These are phyloP conservation scores for Arabidopsis arenosa DNA, from an alignment of 345 rosid species.

Conservation along the genomic window DNA sequence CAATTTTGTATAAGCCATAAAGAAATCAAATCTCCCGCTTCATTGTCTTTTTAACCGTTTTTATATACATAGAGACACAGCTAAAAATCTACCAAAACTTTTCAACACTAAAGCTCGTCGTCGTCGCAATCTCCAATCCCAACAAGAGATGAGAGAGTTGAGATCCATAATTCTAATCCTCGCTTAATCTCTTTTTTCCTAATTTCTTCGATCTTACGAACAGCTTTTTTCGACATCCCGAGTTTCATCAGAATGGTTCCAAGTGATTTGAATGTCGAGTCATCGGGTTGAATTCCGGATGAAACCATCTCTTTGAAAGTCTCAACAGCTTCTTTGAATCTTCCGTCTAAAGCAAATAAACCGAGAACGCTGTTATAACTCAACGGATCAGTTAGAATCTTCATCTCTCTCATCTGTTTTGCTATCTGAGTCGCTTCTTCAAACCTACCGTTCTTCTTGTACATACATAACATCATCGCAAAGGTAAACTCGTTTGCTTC, in stretches of 20 bases:
- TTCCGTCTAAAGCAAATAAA: constrained; percentile 71
- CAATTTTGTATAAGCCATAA: constrained; percentile 4
- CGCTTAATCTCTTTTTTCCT: constrained; percentile 55
- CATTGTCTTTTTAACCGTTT: neutral
- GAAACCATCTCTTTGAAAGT: constrained; percentile 73
- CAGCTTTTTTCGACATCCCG: constrained; percentile 70
- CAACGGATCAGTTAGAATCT: constrained; percentile 62
- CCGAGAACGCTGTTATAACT: constrained; percentile 75
- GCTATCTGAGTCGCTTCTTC: constrained; percentile 74
- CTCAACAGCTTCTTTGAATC: constrained; percentile 64
- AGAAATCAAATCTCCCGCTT: constrained; percentile 16
- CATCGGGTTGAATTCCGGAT: constrained; percentile 60
- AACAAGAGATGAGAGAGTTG: constrained; percentile 60
- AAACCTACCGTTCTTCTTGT: constrained; percentile 72
- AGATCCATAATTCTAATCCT: constrained; percentile 64
- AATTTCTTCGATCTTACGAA: constrained; percentile 54
- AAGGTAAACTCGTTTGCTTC: constrained; percentile 80
- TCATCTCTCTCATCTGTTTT: constrained; percentile 65
- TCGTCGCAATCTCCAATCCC: constrained; percentile 28
- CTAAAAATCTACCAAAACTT: constrained; percentile 19
- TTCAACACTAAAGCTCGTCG: constrained; percentile 1
- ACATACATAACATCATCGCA: constrained; percentile 89
- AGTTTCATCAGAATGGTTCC: constrained; percentile 66
- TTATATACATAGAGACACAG: constrained; percentile 30
- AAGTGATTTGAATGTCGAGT: constrained; percentile 67